Evolutionary conservation across 441 rosid genomes (phyloP), one percentile per base, ranked within the genome.

Genomic region (Metrosideros polymorpha): DNA sequence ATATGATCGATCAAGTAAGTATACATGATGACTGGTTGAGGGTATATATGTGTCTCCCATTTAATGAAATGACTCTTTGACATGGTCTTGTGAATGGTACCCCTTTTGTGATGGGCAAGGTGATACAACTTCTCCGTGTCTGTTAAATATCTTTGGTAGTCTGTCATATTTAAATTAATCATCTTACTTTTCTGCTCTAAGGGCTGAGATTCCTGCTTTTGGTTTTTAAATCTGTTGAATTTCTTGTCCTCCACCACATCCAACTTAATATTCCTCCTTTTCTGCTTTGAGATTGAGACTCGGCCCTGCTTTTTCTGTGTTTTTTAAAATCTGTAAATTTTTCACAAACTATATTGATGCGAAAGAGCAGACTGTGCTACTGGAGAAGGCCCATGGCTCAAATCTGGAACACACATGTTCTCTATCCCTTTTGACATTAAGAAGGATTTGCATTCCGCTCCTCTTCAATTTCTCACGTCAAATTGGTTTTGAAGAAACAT

Each of bases 1-100:
- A 95, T 90, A 25, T 90, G 83, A 91, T 98, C 76, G 99, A 96
- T 91, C 99, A 98, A 99, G 99, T 96, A n/a, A 86, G 90, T 85
- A 57, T 25, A 61, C 59, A 22, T 85, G 52, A 82, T 85, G 51
- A 86, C 85, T 89, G 55, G 66, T 39, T 77, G 82, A n/a, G 51
- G 56, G 55, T 82, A 71, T 39, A 71, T 39, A 6, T 10, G 55
- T 52, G 79, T 71, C n/a, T 10, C 79, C 47, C 47, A 39, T 39
- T 71, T 71, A 71, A 25, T 22, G 47, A 39, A 39, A 71, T 71
- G 15, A 71, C 79, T 39, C 47, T 71, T 22, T 71, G 79, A 39
- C 79, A 71, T 71, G 79, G 79, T 71, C 49, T 71, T 71, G 79
- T 12, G 9, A 22, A 71, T 71, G 79, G 79, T 71, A 13, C 49